Evolutionary conservation across 257 asterid genomes (phyloP), one percentile per base, ranked within the genome.

Genomic region (Jacaranda copaia): DNA sequence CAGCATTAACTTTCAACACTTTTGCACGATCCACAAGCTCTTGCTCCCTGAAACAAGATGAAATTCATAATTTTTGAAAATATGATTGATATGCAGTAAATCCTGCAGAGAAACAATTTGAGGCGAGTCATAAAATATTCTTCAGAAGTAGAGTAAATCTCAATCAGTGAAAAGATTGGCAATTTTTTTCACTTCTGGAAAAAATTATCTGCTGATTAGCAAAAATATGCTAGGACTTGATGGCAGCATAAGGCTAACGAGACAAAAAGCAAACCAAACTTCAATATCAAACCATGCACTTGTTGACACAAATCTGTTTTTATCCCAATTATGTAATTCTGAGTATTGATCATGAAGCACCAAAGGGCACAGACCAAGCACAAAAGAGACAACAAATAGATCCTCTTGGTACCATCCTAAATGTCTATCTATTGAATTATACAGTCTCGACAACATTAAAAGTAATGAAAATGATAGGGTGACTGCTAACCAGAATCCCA

Each of bases 1-100:
- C 89, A 7, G 85, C 85, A 81, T 81, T 81, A 51, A 85, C 85
- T 78, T 78, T 83, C 20, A 85, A 80, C 39, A 61, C 74, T 56
- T 78, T 81, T 58, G 89, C 87, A 68, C 81, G 82, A 59, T 78
- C 77, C 36, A 81, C 79, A 72, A 85, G 87, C 49, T 78, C 85
- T 69, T 42, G 68, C 72, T 85, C 87, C 89, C 89, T 85, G 60
- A 60, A 25, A 58, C 18, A 77, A 55, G 43, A 60, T 18, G 48
- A 39, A 42, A 35, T 43, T 61, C 36, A 45, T 49, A 61, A 70
- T 19, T 20, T 70, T 19, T 48, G 35, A 59, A 59, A 38, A 20
- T 39, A 38, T 60, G 8, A 5, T 61, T 49, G n/a, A 51, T 48
- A 48, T 48, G 68, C 62, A 58, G 4, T 36, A 59, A 16, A 45